phyloP scores from a whole-genome alignment of 2,329 filamentous ascomycete genomes.

The Grosmannia penicillata region DNA sequence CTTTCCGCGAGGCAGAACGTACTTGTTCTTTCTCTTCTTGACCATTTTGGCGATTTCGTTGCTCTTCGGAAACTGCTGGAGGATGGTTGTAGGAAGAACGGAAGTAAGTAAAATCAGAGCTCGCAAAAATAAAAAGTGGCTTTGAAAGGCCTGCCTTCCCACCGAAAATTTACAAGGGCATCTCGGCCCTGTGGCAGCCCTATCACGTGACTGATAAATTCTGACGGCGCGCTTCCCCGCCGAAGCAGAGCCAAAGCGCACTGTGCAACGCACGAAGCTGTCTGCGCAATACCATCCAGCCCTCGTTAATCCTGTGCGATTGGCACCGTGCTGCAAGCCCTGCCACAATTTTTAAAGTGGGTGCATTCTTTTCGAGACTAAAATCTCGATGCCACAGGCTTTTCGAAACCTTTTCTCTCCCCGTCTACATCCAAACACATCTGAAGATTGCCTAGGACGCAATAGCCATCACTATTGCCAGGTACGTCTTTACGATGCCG shows the following conservation, averaged over 20 bases:
- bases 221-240: too few relatives aligned
- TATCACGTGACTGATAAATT: constrained; percentile 1
- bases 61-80: constrained; percentile 1
- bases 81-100: constrained; percentile 1
- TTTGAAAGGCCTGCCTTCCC: not conserved
- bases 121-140: not conserved
- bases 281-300: not conserved
- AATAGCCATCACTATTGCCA: constrained; percentile 13
- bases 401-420: not conserved
- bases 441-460: constrained; percentile 15
- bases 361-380: too few relatives aligned
- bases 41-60: constrained; percentile 13
- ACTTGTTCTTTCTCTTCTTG: constrained; percentile 33
- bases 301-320: not conserved
- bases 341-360: not conserved
- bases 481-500: constrained; percentile 13
- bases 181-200: not conserved
- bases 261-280: not conserved
- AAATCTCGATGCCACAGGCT: too few relatives aligned
- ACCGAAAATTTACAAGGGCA: constrained; percentile 2
- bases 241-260: too few relatives aligned
- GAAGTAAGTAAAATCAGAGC: not conserved
- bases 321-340: not conserved
- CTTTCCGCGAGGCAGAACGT: constrained; percentile 15
- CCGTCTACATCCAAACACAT: constrained; percentile 8